Evolutionary conservation across 441 rosid species (phyloP).

Genomic region (Raphanus hybrid): DNA sequence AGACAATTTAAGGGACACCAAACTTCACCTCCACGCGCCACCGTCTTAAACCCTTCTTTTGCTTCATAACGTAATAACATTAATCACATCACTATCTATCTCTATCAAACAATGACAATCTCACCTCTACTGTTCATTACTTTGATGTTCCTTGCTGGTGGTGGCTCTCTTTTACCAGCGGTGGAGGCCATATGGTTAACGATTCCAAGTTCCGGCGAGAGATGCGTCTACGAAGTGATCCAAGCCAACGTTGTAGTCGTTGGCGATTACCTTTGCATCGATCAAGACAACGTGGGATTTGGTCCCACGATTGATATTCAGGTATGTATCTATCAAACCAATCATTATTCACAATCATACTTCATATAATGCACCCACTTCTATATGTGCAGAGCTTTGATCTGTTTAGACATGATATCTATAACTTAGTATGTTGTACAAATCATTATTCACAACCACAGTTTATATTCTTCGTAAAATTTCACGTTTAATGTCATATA

Average conservation of each 20-base stretch:
- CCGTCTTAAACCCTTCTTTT: background rate
- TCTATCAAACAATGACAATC: constrained; percentile 13
- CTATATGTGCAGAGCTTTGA: too few species aligned
- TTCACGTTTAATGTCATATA: background rate
- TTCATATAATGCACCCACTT: background rate
- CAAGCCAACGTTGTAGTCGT: constrained; percentile 74
- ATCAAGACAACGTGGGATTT: constrained; percentile 49
- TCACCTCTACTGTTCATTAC: constrained; percentile 21
- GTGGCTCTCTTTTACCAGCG: too few species aligned
- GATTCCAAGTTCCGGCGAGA: constrained; percentile 33
- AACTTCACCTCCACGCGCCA: background rate
- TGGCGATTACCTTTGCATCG: constrained; percentile 66
- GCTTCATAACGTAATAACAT: background rate
- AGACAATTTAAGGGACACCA: background rate
- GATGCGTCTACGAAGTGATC: constrained; percentile 57
- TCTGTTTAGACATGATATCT: too few species aligned
- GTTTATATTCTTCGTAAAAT: background rate
- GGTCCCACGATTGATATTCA: constrained; percentile 53
- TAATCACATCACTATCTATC: background rate
- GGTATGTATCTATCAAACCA: constrained; percentile 41
- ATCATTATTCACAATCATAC: background rate
- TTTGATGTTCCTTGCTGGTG: constrained; percentile 20
- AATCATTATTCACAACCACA: background rate
- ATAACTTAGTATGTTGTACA: too few species aligned
- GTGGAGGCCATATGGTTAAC: constrained; percentile 39